A percentile compares a stretch with the other conserved stretches of the same genome.
These are phyloP conservation scores for Xylaria sp. DNA, from an alignment of 2,329 filamentous ascomycete genomes.

Conservation along the genomic window DNA sequence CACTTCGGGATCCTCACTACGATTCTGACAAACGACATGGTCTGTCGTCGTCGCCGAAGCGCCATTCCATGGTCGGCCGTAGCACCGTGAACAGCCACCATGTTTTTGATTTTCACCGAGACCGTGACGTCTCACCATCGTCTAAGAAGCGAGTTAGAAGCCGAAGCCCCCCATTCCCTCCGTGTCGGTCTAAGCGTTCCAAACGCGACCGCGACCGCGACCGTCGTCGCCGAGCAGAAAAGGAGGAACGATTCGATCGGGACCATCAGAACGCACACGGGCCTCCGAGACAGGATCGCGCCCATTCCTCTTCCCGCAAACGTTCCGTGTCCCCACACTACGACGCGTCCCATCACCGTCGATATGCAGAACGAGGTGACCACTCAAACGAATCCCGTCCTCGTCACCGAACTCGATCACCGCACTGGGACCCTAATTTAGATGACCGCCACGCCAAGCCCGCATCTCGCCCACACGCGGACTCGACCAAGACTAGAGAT, in stretches of 20 bases:
- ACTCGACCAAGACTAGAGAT: slow-evolving; percentile 23
- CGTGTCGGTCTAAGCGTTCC: slow-evolving; percentile 40
- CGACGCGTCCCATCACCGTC: slow-evolving; percentile 23
- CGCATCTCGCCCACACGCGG: slow-evolving; percentile 19
- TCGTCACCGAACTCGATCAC: slow-evolving; percentile 27
- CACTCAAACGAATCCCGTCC: slow-evolving; percentile 21
- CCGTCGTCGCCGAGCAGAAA: slow-evolving; percentile 26
- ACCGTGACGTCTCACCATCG: slow-evolving; percentile 34
- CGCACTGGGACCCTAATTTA: slow-evolving; percentile 21
- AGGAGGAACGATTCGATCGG: slow-evolving; percentile 24
- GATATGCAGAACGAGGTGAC: slow-evolving; percentile 26
- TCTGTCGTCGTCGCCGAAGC: slow-evolving; percentile 25
- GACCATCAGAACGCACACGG: slow-evolving; percentile 23
- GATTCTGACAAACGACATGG: slow-evolving; percentile 31
- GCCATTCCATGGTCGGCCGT: slow-evolving; percentile 27
- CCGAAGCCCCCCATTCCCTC: slow-evolving; percentile 36
- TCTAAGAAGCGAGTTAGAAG: slow-evolving; percentile 40
- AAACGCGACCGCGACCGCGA: slow-evolving; percentile 34
- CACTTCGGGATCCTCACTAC: slow-evolving; percentile 19
- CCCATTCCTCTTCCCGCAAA: slow-evolving; percentile 23
- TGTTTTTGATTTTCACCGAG: slow-evolving; percentile 31
- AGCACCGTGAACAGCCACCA: slow-evolving; percentile 28
- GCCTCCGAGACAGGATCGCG: slow-evolving; percentile 18
- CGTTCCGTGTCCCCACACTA: slow-evolving; percentile 28
- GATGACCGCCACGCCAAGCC: slow-evolving; percentile 21